These are phyloP conservation scores for Phoenix dactylifera DNA, from an alignment of 176 grass and related monocot genomes.

Conservation along the genomic window DNA sequence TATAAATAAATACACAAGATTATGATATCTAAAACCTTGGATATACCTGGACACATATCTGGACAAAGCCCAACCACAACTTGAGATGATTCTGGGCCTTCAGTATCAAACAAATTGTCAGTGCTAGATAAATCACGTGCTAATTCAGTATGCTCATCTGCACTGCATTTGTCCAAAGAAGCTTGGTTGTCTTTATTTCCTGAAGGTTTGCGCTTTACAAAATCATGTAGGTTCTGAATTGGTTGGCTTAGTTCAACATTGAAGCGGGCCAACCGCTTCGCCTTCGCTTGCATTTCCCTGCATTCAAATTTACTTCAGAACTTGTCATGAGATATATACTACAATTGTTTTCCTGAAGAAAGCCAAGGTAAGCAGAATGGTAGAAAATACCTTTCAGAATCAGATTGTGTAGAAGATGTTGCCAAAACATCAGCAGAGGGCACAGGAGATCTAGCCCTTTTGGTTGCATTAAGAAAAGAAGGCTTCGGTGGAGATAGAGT, in stretches of 20 bases:
- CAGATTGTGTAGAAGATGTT: slow-evolving; percentile 33
- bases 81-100: slow-evolving; percentile 33
- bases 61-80: slow-evolving; percentile 64
- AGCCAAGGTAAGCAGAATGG: not conserved
- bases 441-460: slow-evolving; percentile 24
- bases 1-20: not conserved
- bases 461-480: slow-evolving; percentile 18
- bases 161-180: slow-evolving; percentile 19
- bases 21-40: no score
- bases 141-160: slow-evolving; percentile 14
- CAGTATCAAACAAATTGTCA: slow-evolving; percentile 32
- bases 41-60: slow-evolving; percentile 92
- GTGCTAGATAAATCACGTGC: not conserved
- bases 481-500: slow-evolving; percentile 33
- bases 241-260: slow-evolving; percentile 62
- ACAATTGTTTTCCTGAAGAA: not conserved
- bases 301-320: not conserved
- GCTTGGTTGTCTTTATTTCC: slow-evolving; percentile 35
- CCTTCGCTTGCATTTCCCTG: slow-evolving; percentile 88
- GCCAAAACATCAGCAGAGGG: slow-evolving; percentile 18
- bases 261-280: slow-evolving; percentile 73
- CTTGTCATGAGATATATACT: not conserved
- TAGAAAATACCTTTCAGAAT: slow-evolving; percentile 29
- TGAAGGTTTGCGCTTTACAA: slow-evolving; percentile 26
- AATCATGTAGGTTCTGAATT: slow-evolving; percentile 36